Conservation (phyloP, 352 stramenopile species). For the Phytophthora palmivora region DNA sequence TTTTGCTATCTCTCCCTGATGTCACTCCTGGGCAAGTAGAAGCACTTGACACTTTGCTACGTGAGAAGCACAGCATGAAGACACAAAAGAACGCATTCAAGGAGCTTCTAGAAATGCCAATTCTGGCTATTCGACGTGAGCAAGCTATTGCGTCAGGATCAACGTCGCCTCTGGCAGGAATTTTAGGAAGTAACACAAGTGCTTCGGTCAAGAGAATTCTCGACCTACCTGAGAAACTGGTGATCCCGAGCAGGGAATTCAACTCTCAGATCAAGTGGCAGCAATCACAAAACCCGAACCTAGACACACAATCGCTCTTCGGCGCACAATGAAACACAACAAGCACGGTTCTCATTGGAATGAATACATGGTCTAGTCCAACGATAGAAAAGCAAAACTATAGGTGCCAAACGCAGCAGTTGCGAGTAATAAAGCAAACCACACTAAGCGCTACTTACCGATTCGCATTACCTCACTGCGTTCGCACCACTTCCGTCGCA, state of each 20-base stretch:
- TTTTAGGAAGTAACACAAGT: conserved; percentile 27
- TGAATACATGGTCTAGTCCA: conserved; percentile 6
- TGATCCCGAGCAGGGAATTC: conserved; percentile 63
- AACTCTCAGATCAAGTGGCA: conserved; percentile 55
- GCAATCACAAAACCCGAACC: conserved; percentile 53
- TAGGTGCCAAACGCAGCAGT: conserved; percentile 3
- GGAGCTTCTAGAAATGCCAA: conserved; percentile 74
- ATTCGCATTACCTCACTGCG: conserved; percentile 2
- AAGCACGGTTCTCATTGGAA: conserved; percentile 8
- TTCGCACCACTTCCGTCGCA: conserved; percentile 4
- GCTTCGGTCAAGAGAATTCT: conserved; percentile 61
- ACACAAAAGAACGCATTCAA: conserved; percentile 88
- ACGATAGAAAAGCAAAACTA: conserved; percentile 28
- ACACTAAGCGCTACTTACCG: background rate
- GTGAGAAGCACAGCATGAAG: conserved; percentile 81
- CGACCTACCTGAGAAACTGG: conserved; percentile 71
- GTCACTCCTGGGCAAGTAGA: conserved; percentile 51
- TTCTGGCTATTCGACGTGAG: conserved; percentile 56
- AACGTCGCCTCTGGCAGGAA: conserved; percentile 40
- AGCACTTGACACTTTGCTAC: conserved; percentile 57
- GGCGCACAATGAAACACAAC: conserved; percentile 31
- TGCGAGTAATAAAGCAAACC: conserved; percentile 21
- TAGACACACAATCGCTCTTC: conserved; percentile 66
- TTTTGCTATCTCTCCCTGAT: conserved; percentile 68
- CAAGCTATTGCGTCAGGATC: conserved; percentile 44